Percentiles rank a stretch among this genome's conserved stretches.
These are phyloP conservation scores for Escallonia herrerae DNA, from an alignment of 129 eudicot species.

Conservation along the genomic window DNA sequence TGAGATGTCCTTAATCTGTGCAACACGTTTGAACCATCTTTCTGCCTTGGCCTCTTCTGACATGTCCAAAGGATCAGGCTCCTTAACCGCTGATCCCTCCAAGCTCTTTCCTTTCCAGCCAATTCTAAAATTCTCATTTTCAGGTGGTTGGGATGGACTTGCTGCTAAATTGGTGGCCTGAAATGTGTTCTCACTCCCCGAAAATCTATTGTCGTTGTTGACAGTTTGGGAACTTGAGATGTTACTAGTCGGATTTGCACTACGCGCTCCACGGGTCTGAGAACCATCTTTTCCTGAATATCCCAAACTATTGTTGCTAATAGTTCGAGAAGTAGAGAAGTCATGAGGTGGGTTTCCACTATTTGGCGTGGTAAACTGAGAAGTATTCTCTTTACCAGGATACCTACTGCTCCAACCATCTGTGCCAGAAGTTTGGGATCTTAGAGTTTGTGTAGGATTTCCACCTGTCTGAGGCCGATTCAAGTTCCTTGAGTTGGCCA, in stretches of 20 bases:
- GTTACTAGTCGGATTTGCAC: neutral
- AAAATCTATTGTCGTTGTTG: constrained; percentile 4
- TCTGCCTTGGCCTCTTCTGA: constrained; percentile 97
- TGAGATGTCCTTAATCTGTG: constrained; percentile 86
- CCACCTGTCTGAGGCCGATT: neutral
- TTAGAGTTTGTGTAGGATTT: too few relatives aligned
- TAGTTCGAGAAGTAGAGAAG: constrained; percentile 10
- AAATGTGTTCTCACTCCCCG: constrained; percentile 4
- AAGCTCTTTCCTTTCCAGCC: constrained; percentile 62
- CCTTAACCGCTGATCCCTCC: constrained; percentile 94
- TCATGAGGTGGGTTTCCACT: constrained; percentile 7
- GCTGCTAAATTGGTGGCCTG: constrained; percentile 5
- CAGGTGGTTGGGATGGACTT: constrained; percentile 2
- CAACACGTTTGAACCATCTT: constrained; percentile 88
- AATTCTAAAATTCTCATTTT: constrained; percentile 17
- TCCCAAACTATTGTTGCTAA: constrained; percentile 7
- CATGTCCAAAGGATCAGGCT: constrained; percentile 83
- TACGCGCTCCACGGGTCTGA: neutral
- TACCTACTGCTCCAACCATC: too few relatives aligned
- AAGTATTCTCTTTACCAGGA: neutral
- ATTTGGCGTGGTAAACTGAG: neutral
- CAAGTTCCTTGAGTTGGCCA: constrained; percentile 1
- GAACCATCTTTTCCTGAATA: constrained; percentile 8
- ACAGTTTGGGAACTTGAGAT: constrained; percentile 10
- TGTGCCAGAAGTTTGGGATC: too few relatives aligned